These are phyloP conservation scores for Spirogloea muscicola DNA, from an alignment of 139 green algal species.

Conservation along the genomic window DNA sequence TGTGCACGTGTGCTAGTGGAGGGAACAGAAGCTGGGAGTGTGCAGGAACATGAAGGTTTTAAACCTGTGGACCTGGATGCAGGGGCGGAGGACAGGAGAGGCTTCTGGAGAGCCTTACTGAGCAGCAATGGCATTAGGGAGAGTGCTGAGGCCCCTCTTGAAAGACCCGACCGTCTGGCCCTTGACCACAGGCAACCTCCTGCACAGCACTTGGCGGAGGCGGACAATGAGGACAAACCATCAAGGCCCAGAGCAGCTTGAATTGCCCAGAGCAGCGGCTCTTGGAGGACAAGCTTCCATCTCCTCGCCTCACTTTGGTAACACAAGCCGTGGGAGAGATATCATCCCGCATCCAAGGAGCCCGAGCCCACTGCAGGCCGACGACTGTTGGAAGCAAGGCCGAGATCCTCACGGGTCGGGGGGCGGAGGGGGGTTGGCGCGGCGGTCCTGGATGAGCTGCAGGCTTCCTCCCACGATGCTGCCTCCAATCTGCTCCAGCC, in stretches of 20 bases:
- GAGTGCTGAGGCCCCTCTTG: slow-evolving; percentile 75
- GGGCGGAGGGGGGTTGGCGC: slow-evolving; percentile 72
- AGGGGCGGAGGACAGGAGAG: slow-evolving; percentile 4
- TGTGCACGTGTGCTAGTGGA: background rate
- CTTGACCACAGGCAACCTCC: slow-evolving; percentile 77
- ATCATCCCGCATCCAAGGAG: too few species aligned
- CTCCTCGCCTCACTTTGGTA: too few species aligned
- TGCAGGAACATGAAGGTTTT: background rate
- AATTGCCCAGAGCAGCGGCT: too few species aligned
- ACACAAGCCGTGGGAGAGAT: too few species aligned
- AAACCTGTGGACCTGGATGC: slow-evolving; percentile 1
- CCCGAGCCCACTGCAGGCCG: too few species aligned
- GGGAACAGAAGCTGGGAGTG: slow-evolving; percentile 13
- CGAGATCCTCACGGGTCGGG: slow-evolving; percentile 70
- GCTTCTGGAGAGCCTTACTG: slow-evolving; percentile 34
- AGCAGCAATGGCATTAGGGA: slow-evolving; percentile 83
- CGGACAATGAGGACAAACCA: too few species aligned
- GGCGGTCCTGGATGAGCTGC: slow-evolving; percentile 61
- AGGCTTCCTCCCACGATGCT: slow-evolving; percentile 84
- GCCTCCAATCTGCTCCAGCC: slow-evolving; percentile 85
- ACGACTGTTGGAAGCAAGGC: too few species aligned
- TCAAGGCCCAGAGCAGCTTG: too few species aligned
- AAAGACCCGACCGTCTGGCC: slow-evolving; percentile 96
- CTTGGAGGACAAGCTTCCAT: too few species aligned
- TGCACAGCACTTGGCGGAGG: slow-evolving; percentile 18